Conservation (phyloP, 1,284 basidiomycete genomes). For the Pseudomicrostroma phylloplanum region DNA sequence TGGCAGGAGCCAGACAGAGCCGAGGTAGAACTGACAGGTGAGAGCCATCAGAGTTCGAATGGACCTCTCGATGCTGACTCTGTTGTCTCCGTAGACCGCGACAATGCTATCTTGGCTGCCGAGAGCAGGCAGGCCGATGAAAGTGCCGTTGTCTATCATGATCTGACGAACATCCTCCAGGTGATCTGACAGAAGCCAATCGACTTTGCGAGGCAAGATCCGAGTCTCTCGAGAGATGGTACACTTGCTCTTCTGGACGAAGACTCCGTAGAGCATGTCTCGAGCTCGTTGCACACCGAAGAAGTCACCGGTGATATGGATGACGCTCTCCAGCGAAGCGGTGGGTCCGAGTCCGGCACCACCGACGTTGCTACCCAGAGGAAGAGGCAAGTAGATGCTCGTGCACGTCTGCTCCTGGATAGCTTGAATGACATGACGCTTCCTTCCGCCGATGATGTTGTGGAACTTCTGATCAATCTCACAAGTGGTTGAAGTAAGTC, state of each 20-base stretch:
- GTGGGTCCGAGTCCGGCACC: conserved; percentile 15
- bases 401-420: conserved; percentile 97
- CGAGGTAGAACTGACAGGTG: conserved; percentile 90
- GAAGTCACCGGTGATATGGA: conserved; percentile 97
- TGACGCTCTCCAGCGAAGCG: conserved; percentile 62
- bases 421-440: conserved; percentile 76
- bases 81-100: conserved; percentile 86
- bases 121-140: conserved; percentile 84
- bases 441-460: conserved; percentile 81
- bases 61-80: conserved; percentile 90
- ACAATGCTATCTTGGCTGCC: conserved; percentile 85
- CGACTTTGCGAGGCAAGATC: conserved; percentile 88
- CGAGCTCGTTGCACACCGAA: conserved; percentile 89
- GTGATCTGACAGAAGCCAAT: conserved; percentile 93
- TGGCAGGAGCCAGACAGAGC: conserved; percentile 87
- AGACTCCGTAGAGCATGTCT: conserved; percentile 78
- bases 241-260: conserved; percentile 66
- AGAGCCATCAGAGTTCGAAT: conserved; percentile 92
- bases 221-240: conserved; percentile 88
- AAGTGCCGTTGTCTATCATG: conserved; percentile 95
- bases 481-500: conserved; percentile 74
- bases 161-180: conserved; percentile 81
- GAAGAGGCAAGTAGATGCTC: conserved; percentile 89
- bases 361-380: conserved; percentile 72
- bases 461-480: conserved; percentile 95